Percentiles rank a stretch among this genome's conserved stretches.
phyloP scores from a whole-genome alignment of 768 basidiomycete genomes.

The Boletus reticuloceps region DNA sequence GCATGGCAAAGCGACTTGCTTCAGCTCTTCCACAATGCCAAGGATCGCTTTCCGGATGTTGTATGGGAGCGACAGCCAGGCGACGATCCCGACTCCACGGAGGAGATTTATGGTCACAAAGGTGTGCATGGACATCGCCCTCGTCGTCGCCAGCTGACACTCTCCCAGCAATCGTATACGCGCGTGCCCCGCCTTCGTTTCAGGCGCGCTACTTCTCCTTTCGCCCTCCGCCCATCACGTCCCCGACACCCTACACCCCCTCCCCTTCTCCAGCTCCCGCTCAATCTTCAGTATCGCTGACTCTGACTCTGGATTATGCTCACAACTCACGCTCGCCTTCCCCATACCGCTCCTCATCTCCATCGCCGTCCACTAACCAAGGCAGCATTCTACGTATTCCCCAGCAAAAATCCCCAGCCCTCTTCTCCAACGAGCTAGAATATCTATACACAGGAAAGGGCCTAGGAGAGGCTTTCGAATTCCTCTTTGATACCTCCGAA shows the following conservation, averaged over 20 bases:
- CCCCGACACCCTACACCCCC: constrained; percentile 48
- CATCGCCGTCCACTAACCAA: constrained; percentile 42
- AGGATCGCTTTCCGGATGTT: constrained; percentile 94
- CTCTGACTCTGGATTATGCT: constrained; percentile 41
- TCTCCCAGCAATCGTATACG: constrained; percentile 82
- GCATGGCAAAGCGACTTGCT: constrained; percentile 83
- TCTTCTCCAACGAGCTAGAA: constrained; percentile 90
- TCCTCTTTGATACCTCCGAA: constrained; percentile 67
- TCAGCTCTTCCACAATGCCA: constrained; percentile 74
- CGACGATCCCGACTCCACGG: constrained; percentile 46
- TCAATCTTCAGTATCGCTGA: constrained; percentile 61
- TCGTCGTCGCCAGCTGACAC: not conserved
- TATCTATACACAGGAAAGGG: constrained; percentile 94
- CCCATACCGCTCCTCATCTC: constrained; percentile 44
- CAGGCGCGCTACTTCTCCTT: constrained; percentile 87
- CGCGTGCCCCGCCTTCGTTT: constrained; percentile 89
- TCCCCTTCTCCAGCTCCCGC: constrained; percentile 52
- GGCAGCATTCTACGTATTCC: constrained; percentile 57
- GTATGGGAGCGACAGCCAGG: constrained; percentile 80
- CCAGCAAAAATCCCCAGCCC: constrained; percentile 67
- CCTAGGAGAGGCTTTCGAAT: constrained; percentile 84
- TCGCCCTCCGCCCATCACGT: constrained; percentile 52
- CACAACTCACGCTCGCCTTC: constrained; percentile 45
- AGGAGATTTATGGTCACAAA: constrained; percentile 91
- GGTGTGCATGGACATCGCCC: constrained; percentile 45